Conservation (phyloP, 169 alveolate species). For the Eimeria brunetti region DNA sequence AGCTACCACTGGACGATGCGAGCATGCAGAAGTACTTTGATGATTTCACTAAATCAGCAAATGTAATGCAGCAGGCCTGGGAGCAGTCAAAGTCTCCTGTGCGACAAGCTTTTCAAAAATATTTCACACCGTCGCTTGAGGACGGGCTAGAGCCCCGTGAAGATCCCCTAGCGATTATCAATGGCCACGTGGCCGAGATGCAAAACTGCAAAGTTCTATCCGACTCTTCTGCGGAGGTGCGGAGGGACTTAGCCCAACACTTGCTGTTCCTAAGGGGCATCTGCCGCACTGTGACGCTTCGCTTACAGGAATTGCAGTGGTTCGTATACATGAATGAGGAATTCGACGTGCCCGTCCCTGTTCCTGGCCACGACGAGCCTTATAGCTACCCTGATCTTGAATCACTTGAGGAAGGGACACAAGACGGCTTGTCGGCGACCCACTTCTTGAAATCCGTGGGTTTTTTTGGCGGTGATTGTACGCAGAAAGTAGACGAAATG, state of each 20-base stretch:
- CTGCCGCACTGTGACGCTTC: conserved; percentile 2
- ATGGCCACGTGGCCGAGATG: background rate
- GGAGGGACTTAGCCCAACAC: background rate
- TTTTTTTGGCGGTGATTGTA: background rate
- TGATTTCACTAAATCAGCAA: background rate
- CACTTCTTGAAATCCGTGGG: background rate
- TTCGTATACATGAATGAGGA: background rate
- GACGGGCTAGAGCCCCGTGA: background rate
- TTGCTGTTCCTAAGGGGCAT: background rate
- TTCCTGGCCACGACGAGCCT: conserved; percentile 20
- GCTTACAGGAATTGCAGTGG: conserved; percentile 2
- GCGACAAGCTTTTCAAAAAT: background rate
- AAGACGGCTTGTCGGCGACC: background rate
- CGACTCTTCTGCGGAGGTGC: background rate
- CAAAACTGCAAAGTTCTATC: background rate
- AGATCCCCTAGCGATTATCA: conserved; percentile 23
- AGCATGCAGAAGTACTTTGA: background rate
- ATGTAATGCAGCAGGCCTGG: background rate
- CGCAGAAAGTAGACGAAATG: background rate
- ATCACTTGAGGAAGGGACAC: background rate
- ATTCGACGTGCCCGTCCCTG: background rate
- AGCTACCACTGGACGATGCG: background rate
- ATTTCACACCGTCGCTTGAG: background rate
- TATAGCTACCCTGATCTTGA: background rate
- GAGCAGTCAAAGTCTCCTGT: background rate